Base-by-base conservation (phyloP, 352 stramenopile species). In the Pythium myriotylum region DNA sequence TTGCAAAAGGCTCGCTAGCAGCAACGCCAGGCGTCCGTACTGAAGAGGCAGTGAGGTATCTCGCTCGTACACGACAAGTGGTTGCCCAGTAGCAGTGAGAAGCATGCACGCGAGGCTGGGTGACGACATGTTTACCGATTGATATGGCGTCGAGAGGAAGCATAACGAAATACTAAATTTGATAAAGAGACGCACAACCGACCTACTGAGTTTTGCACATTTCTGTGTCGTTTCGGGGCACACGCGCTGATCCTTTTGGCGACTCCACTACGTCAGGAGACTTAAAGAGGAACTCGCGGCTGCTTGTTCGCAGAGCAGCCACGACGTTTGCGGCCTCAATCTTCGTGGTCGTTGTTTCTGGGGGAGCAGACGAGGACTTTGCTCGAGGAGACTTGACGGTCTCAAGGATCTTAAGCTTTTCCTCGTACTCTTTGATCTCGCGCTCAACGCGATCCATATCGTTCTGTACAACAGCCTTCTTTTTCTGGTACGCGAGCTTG, bases 1-100 rank as follows among this genome's bases (percentile, higher is more conserved):
- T 50, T 89, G 74, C 20, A 86, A 65, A n/a, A 88, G 68, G 32
- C 76, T 88, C 42, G 77, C 76, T 6, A 89, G 60, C 19, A 89
- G 58, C 55, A 86, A 59, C 3, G 62, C 65, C 24, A 89, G 74
- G 42, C 76, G 75, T 16, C 63, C 23, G 53, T 73, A 79, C 5
- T 55, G 72, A 46, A 86, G 73, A 9, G 77, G 75, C 10, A 86
- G 64, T 27, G 73, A 62, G 14, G 65, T 67, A 40, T 81, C 74
- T 3, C 68, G 60, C 39, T 88, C 76, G 52, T 63, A 84, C 32
- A 82, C 69, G 39, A 89, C 22, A 17, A 89, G 59, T 12, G 77
- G 59, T 9, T 59, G 68, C 7, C 80, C 77, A 7, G 75, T 77
- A 10, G 74, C 76, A 22, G 80, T 89, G 24, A 81, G 62, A 9